phyloP scores from a whole-genome alignment of 192 early-diverging fungal genomes.

The Coemansia sp. region DNA sequence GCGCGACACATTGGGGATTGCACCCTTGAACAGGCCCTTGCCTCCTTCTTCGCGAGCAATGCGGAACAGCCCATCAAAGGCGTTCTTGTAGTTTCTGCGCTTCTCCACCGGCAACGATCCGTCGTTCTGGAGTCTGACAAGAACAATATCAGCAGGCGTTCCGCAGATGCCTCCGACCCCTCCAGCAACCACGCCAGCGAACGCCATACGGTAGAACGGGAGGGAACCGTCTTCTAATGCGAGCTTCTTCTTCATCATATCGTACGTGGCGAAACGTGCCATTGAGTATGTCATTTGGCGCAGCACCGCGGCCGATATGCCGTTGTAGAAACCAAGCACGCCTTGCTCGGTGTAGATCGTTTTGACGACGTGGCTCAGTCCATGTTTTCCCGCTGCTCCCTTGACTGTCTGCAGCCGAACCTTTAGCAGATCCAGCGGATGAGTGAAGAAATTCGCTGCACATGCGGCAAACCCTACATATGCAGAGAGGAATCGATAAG shows the following conservation, averaged over 20 bases:
- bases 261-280: slow-evolving; percentile 78
- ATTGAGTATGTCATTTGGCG: slow-evolving; percentile 83
- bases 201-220: slow-evolving; percentile 51
- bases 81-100: slow-evolving; percentile 76
- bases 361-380: slow-evolving; percentile 67
- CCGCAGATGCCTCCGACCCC: slow-evolving; percentile 69
- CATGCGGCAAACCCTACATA: slow-evolving; percentile 52
- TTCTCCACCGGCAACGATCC: slow-evolving; percentile 64
- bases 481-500: slow-evolving; percentile 3
- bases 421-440: slow-evolving; percentile 87
- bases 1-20: slow-evolving; percentile 87
- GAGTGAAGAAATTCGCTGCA: slow-evolving; percentile 63
- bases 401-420: slow-evolving; percentile 89
- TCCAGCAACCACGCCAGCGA: slow-evolving; percentile 41
- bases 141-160: slow-evolving; percentile 81
- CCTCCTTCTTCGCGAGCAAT: slow-evolving; percentile 82
- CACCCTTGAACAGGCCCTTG: slow-evolving; percentile 80
- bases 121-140: slow-evolving; percentile 83
- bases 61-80: slow-evolving; percentile 70
- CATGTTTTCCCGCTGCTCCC: slow-evolving; percentile 41
- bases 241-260: slow-evolving; percentile 64
- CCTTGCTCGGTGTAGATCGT: slow-evolving; percentile 69
- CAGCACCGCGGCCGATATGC: slow-evolving; percentile 71
- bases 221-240: slow-evolving; percentile 50
- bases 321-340: slow-evolving; percentile 67